Base-by-base conservation (phyloP, 2,329 filamentous ascomycete species). In the Fusarium incarnatum region DNA sequence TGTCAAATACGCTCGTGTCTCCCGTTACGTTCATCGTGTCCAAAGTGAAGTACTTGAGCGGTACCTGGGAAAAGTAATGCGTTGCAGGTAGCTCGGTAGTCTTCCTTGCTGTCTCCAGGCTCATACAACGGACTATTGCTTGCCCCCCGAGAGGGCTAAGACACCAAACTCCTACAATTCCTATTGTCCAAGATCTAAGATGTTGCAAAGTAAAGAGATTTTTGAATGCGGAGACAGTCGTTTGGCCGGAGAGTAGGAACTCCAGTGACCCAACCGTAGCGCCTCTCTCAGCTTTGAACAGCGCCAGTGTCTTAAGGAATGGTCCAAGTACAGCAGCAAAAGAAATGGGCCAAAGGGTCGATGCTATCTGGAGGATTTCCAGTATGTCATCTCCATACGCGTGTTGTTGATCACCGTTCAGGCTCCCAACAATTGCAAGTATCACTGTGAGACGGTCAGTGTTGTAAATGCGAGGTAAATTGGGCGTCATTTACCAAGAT, bases 241-340 rank as follows among this genome's bases (percentile, higher is more conserved):
- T 67, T 2, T 67, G 61, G 0, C 54, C 65, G 0, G 48, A 60
- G 0, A 54, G 16, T 0, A 66, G 30, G 11, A 66, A 69, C 4
- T 68, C 64, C 1, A 65, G 37, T 2, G 55, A 20, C 5, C 42
- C 60, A 2, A 66, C 10, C 0, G 8, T 41, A 0, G 49, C 50
- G 3, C 49, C 62, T 22, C 34, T 3, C 20, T 69, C 67, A 1
- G 56, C 67, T 5, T 13, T 4, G 6, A 58, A 49, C 0, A 69
- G 54, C 0, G 67, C 61, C 0, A 69, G 3, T 0, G 66, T 22
- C 5, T 56, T 70, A 0, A 69, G 52, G 2, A 62, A 13, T 11
- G 66, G 67, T 0, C 54, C 67, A 0, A 69, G 23, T 1, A 63
- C 49, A 2, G 66, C 56, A 0, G 66, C 61, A 6, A 69, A 69